A percentile compares a stretch with the other conserved stretches of the same genome.
Conservation (phyloP, 2,329 filamentous ascomycete genomes). For the Rosellinia necatrix region DNA sequence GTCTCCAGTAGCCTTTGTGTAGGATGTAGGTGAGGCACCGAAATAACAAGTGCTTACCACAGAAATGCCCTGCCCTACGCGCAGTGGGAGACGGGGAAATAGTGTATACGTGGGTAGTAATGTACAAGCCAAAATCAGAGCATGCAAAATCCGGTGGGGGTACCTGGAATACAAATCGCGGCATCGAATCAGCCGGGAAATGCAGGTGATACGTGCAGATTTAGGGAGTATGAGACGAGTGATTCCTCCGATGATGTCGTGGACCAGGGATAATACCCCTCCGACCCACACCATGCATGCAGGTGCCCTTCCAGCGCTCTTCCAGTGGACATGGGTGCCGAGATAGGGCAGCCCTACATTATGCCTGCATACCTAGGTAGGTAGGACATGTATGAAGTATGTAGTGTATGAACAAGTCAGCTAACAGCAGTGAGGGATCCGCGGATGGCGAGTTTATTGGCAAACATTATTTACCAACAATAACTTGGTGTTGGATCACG, state of each 20-base stretch:
- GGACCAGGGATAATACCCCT: neutral
- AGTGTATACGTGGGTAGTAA: neutral
- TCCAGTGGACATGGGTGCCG: no score
- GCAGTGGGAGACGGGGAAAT: no score
- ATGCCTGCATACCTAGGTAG: neutral
- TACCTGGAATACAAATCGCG: slow-evolving; percentile 12
- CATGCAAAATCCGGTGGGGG: neutral
- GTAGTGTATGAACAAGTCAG: neutral
- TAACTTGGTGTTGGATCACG: no score
- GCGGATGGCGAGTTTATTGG: no score
- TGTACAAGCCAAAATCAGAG: neutral
- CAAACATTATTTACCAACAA: no score
- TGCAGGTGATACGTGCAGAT: slow-evolving; percentile 16
- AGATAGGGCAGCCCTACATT: neutral
- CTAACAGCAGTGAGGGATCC: no score
- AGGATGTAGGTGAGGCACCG: no score
- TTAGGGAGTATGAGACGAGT: slow-evolving; percentile 11
- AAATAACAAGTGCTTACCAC: no score
- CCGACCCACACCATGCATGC: neutral
- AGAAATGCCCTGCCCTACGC: no score
- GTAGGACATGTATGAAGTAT: neutral
- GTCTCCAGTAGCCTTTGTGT: no score
- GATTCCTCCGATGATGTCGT: neutral
- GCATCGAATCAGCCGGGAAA: slow-evolving; percentile 19
- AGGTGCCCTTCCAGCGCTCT: no score